phyloP scores from a whole-genome alignment of 176 grass and related monocot species.

The Ensete glaucum region DNA sequence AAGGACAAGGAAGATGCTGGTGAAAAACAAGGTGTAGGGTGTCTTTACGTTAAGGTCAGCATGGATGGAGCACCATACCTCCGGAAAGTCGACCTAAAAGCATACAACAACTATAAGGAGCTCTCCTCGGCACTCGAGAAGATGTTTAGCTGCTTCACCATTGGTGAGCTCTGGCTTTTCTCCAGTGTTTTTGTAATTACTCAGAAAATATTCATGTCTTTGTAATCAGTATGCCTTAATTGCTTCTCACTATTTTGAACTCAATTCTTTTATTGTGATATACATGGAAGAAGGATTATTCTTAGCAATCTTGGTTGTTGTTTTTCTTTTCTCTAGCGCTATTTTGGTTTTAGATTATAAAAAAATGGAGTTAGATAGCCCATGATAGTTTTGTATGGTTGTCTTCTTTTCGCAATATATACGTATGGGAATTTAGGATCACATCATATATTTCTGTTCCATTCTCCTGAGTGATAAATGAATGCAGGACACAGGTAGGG shows the following conservation, averaged over 20 bases:
- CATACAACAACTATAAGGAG: constrained; percentile 67
- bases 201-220: neutral
- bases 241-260: neutral
- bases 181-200: neutral
- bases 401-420: neutral
- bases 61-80: constrained; percentile 83
- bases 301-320: no score
- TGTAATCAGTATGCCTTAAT: neutral
- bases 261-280: neutral
- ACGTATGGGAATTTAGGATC: neutral
- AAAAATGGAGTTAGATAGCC: neutral
- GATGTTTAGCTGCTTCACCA: constrained; percentile 75
- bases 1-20: constrained; percentile 56
- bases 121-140: constrained; percentile 58
- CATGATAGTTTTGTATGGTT: neutral
- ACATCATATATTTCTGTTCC: neutral
- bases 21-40: constrained; percentile 29
- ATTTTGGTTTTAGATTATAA: no score
- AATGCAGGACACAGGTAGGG: neutral
- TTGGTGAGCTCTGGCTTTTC: constrained; percentile 34
- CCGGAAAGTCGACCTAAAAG: constrained; percentile 69
- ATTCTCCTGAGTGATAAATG: neutral
- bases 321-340: no score
- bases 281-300: neutral
- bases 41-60: constrained; percentile 83